Percentiles rank a stretch among this genome's conserved stretches.
These are phyloP conservation scores for Aaosphaeria pasadenensis DNA, from an alignment of 2,329 filamentous ascomycete species.

Conservation along the genomic window DNA sequence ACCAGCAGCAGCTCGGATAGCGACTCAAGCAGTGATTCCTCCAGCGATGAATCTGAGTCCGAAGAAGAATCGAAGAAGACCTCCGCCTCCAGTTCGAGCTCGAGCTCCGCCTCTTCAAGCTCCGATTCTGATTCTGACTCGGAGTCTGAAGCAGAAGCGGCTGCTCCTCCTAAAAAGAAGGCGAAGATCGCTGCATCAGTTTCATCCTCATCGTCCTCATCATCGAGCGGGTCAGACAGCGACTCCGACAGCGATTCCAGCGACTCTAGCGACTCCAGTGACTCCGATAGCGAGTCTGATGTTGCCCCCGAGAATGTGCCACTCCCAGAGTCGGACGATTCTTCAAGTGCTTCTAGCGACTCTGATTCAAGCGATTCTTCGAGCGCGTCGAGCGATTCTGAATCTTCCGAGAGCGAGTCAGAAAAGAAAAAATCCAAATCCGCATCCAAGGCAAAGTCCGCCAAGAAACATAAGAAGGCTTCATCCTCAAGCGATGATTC, in stretches of 20 bases:
- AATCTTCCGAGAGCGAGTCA: constrained; percentile 1
- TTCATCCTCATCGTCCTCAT: constrained; percentile 13
- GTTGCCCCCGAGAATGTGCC: constrained; percentile 17
- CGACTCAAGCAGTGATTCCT: constrained; percentile 14
- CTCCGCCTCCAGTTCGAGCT: constrained; percentile 7
- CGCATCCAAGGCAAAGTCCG: background rate
- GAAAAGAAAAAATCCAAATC: background rate
- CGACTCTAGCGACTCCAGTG: constrained; percentile 12
- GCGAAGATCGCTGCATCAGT: constrained; percentile 15
- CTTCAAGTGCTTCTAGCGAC: constrained; percentile 21
- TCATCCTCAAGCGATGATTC: constrained; percentile 2
- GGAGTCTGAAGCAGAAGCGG: constrained; percentile 34
- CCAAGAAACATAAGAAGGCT: constrained; percentile 1
- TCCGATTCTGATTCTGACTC: constrained; percentile 28
- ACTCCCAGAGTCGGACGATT: constrained; percentile 7
- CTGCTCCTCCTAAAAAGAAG: constrained; percentile 14
- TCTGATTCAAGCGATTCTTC: constrained; percentile 13
- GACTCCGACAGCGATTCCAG: constrained; percentile 21
- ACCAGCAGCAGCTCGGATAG: constrained; percentile 23
- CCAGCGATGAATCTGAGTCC: constrained; percentile 7
- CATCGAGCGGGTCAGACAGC: constrained; percentile 19
- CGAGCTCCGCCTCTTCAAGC: constrained; percentile 11
- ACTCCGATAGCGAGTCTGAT: constrained; percentile 21
- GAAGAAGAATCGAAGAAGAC: constrained; percentile 1
- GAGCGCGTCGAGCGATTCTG: constrained; percentile 9